These are phyloP conservation scores for Xylaria sp. DNA, from an alignment of 2,329 filamentous ascomycete genomes.

Conservation along the genomic window DNA sequence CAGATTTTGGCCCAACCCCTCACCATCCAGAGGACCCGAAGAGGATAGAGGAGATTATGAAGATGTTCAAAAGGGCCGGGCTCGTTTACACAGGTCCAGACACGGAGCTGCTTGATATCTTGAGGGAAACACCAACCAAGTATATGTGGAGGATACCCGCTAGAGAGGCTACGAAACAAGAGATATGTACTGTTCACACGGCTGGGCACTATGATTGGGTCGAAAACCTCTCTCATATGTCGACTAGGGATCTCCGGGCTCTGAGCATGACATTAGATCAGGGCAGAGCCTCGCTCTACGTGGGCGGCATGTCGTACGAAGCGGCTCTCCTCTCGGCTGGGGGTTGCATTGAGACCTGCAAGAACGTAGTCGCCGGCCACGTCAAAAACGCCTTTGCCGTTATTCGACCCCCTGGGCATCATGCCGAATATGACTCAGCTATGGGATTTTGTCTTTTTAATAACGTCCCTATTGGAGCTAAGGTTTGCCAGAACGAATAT, in stretches of 20 bases:
- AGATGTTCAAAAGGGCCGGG: constrained; percentile 83
- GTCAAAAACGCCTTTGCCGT: constrained; percentile 97
- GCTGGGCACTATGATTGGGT: constrained; percentile 85
- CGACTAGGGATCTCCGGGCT: constrained; percentile 73
- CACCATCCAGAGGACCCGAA: constrained; percentile 95
- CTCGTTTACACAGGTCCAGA: constrained; percentile 75
- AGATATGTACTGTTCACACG: constrained; percentile 84
- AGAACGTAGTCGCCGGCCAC: constrained; percentile 82
- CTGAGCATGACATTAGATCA: constrained; percentile 71
- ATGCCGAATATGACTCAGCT: constrained; percentile 85
- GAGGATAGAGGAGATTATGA: constrained; percentile 92
- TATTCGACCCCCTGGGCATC: constrained; percentile 93
- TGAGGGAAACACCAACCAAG: constrained; percentile 65
- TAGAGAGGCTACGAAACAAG: constrained; percentile 79
- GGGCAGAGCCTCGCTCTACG: constrained; percentile 81
- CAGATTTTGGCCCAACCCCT: constrained; percentile 76
- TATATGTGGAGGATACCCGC: constrained; percentile 83
- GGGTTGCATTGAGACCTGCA: constrained; percentile 94
- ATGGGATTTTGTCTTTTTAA: constrained; percentile 99
- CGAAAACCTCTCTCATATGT: constrained; percentile 63
- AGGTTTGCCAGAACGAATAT: constrained; percentile 84
- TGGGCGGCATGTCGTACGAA: constrained; percentile 82
- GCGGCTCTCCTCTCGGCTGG: constrained; percentile 88
- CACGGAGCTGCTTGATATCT: constrained; percentile 62
- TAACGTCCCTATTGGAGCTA: constrained; percentile 94